Evolutionary conservation across 192 early-diverging fungal genomes (phyloP), one percentile per base, ranked within the genome.

Genomic region (Linnemannia zychae): DNA sequence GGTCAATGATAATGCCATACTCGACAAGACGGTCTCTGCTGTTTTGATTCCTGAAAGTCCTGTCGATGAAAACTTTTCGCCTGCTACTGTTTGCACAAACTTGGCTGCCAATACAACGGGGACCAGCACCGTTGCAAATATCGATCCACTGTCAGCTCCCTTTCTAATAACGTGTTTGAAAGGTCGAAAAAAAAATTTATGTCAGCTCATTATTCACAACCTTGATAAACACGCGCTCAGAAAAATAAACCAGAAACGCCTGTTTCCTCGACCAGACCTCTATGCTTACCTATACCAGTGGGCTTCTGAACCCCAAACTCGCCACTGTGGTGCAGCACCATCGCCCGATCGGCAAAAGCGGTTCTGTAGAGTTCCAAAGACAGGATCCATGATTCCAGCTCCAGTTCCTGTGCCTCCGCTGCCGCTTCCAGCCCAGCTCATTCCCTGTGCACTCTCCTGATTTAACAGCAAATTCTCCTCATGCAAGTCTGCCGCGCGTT

Each of bases 131-230:
- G 87, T 85, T 40, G 90, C 90, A 57, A 89, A 93, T 22, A 93
- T 81, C 37, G 90, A 77, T 67, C 92, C 92, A 78, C 91, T 91
- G 67, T 93, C 92, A 15, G 89, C 92, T 49, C 88, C 89, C 47
- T 74, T 81, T 78, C 92, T 93, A 67, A 33, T 47, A 50, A 53
- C 53, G 70, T 79, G 57, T 63, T 31, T 63, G 57, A 15, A 63
- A 22, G 6, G 15, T 63, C 28, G 57, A 63, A 31, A 63, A 63
- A 63, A 44, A 69, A n/a, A 76, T n/a, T n/a, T 37, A 34, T 0
- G 36, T 71, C 20, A 46, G 38, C 15, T n/a, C 7, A 28, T n/a
- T n/a, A 18, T 18, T 24, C 38, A 0, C 12, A 0, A 33, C 3
- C 9, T 4, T n/a, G 20, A 38, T 38, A 38, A 68, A 36, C 67